These are phyloP conservation scores for Tolypocladium endophyticum DNA, from an alignment of 2,329 filamentous ascomycete species.

Conservation along the genomic window DNA sequence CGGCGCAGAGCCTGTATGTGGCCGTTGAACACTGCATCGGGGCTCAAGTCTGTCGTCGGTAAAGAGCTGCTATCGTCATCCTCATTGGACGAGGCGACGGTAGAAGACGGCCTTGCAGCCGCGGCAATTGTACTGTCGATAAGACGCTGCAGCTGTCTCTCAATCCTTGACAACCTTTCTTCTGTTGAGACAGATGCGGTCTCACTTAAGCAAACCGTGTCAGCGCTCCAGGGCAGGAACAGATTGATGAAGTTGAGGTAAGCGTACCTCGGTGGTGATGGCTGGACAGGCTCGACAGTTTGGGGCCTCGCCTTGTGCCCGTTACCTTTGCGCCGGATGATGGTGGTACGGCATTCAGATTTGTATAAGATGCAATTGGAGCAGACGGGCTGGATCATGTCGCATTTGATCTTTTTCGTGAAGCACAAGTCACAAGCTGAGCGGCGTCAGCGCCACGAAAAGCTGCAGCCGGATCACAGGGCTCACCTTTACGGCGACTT, in stretches of 20 bases:
- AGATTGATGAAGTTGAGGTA: too few species aligned
- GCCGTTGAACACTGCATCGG: slow-evolving; percentile 6
- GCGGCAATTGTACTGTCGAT: slow-evolving; percentile 6
- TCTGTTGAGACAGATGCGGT: slow-evolving; percentile 7
- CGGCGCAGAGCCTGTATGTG: background rate
- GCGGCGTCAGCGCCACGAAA: background rate
- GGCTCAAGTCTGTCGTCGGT: background rate
- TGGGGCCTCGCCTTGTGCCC: slow-evolving; percentile 7
- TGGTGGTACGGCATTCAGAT: slow-evolving; percentile 22
- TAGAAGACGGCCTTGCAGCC: background rate
- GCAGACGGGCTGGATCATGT: slow-evolving; percentile 31
- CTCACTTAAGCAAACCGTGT: slow-evolving; percentile 4
- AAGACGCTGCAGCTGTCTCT: slow-evolving; percentile 20
- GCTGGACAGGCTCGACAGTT: background rate
- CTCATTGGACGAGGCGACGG: background rate
- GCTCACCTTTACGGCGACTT: slow-evolving; percentile 2
- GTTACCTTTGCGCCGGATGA: slow-evolving; percentile 14
- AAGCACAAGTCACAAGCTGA: slow-evolving; percentile 33
- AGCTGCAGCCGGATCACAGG: background rate
- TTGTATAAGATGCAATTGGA: slow-evolving; percentile 32
- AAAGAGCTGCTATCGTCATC: background rate
- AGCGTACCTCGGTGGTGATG: background rate
- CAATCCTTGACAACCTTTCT: slow-evolving; percentile 18
- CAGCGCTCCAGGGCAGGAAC: background rate
- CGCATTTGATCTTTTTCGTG: slow-evolving; percentile 35